phyloP scores from a whole-genome alignment of 768 basidiomycete genomes.

The Lactifluus piperatus region DNA sequence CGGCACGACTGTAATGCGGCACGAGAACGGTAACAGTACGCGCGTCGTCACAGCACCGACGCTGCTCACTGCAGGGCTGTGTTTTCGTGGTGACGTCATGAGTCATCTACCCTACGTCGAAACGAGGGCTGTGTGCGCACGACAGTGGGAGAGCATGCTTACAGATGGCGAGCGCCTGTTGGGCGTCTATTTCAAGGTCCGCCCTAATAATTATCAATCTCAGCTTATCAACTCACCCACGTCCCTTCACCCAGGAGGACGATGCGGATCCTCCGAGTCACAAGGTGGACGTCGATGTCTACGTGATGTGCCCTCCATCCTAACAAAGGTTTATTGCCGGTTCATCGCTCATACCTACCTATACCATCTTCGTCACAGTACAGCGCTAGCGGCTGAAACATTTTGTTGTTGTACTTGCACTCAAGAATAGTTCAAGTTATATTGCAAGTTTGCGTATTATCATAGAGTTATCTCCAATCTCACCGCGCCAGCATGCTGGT shows the following conservation, averaged over 20 bases:
- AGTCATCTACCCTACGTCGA: conserved; percentile 5
- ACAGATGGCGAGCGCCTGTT: conserved; percentile 7
- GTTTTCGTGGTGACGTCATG: conserved; percentile 6
- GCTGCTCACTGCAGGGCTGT: conserved; percentile 8
- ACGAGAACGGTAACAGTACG: conserved; percentile 2
- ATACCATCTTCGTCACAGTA: not conserved
- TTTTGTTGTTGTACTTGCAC: not conserved
- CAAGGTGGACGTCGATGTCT: conserved; percentile 1
- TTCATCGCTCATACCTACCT: not conserved
- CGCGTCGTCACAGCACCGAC: conserved; percentile 3
- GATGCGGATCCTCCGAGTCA: conserved; percentile 1
- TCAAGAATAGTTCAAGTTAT: not conserved
- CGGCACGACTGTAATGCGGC: not conserved
- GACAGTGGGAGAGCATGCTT: conserved; percentile 10
- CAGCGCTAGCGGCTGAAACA: not conserved
- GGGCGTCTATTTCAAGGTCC: conserved; percentile 1
- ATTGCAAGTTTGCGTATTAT: not conserved
- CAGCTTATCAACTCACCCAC: not conserved
- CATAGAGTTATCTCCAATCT: not conserved
- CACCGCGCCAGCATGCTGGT: not conserved
- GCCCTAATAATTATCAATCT: too few species aligned
- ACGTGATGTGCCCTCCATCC: not conserved
- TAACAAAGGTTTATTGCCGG: not conserved
- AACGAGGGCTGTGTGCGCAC: not conserved
- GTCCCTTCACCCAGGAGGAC: not conserved